These are phyloP conservation scores for Fagopyrum tataricum DNA, from an alignment of 148 eudicot species.

Conservation along the genomic window DNA sequence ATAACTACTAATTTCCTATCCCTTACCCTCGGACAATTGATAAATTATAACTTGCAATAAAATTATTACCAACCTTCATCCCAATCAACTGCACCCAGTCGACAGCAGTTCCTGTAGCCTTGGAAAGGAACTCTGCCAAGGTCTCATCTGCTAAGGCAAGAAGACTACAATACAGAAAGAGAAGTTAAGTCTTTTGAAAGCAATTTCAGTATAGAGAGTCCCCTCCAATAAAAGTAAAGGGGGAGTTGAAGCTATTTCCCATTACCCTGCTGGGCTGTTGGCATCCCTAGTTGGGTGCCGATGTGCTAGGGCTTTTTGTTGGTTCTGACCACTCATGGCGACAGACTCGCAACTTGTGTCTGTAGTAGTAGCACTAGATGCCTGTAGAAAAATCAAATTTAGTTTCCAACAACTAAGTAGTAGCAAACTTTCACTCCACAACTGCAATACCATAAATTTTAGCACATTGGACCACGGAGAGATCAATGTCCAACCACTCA, in stretches of 20 bases:
- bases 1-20: not conserved
- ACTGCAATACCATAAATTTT: not conserved
- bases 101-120: slow-evolving; percentile 70
- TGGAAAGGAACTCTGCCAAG: slow-evolving; percentile 59
- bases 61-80: slow-evolving; percentile 45
- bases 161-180: slow-evolving; percentile 24
- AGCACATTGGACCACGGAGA: not conserved
- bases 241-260: not conserved
- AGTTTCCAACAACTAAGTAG: not conserved
- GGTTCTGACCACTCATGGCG: slow-evolving; percentile 49
- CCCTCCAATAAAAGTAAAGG: no score
- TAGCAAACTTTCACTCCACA: not conserved
- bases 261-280: slow-evolving; percentile 55
- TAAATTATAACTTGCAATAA: not conserved
- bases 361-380: slow-evolving; percentile 32
- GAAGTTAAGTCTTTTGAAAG: not conserved
- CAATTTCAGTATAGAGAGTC: slow-evolving; percentile 9
- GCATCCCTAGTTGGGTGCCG: slow-evolving; percentile 62
- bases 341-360: slow-evolving; percentile 56
- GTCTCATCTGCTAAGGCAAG: slow-evolving; percentile 62
- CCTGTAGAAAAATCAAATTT: slow-evolving; percentile 21
- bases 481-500: not conserved
- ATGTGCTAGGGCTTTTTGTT: slow-evolving; percentile 34
- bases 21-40: not conserved
- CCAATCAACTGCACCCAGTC: slow-evolving; percentile 75